Conservation (phyloP, 2,329 filamentous ascomycete genomes). For the Ceratocystis cacaofunesta region DNA sequence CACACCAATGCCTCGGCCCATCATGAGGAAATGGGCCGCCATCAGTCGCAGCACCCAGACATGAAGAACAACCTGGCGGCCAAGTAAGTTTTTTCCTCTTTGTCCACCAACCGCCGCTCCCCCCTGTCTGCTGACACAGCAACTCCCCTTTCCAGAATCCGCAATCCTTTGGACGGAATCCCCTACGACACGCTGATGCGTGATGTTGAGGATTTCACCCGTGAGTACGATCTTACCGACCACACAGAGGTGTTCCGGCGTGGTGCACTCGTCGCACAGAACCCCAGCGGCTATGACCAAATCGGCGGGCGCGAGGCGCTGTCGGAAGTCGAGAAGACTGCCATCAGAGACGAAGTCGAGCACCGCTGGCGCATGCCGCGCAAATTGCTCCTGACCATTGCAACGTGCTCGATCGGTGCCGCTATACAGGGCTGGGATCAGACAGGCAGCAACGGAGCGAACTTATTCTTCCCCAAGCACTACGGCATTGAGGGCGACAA, state of each 20-base stretch:
- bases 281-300: conserved; percentile 16
- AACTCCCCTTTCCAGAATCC: conserved; percentile 25
- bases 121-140: not conserved
- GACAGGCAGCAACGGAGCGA: conserved; percentile 47
- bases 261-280: conserved; percentile 26
- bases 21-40: conserved; percentile 3
- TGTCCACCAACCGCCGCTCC: not conserved
- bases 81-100: conserved; percentile 25
- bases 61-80: conserved; percentile 29
- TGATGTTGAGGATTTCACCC: conserved; percentile 38
- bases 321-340: conserved; percentile 25
- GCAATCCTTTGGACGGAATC: conserved; percentile 35
- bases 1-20: conserved; percentile 17
- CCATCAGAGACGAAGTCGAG: conserved; percentile 32
- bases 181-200: conserved; percentile 37
- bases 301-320: conserved; percentile 23
- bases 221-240: conserved; percentile 33
- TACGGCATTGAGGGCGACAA: conserved; percentile 29
- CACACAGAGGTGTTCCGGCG: conserved; percentile 30
- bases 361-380: conserved; percentile 43
- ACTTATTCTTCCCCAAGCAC: conserved; percentile 40
- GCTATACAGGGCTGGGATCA: conserved; percentile 50
- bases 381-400: conserved; percentile 32
- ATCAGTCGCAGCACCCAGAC: not conserved
- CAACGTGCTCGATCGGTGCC: conserved; percentile 39